A percentile compares a stretch with the other conserved stretches of the same genome.
These are phyloP conservation scores for Zoysia japonica DNA, from an alignment of 176 grass and related monocot genomes.

Conservation along the genomic window DNA sequence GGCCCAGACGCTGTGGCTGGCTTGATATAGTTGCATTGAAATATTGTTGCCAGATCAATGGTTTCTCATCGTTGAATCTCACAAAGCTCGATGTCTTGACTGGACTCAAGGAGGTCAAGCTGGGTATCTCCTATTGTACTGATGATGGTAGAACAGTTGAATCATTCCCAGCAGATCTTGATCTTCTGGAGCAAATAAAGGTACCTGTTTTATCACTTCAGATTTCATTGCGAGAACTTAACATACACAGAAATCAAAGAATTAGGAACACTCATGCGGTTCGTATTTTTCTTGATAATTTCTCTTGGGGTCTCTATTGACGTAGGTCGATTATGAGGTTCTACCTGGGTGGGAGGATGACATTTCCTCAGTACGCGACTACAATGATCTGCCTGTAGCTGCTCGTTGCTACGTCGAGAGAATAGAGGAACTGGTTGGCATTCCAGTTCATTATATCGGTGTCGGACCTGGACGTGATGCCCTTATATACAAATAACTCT, in stretches of 20 bases:
- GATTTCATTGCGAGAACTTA: background rate
- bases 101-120: slow-evolving; percentile 70
- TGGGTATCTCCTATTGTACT: slow-evolving; percentile 56
- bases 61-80: slow-evolving; percentile 88
- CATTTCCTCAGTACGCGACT: slow-evolving; percentile 70
- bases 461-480: slow-evolving; percentile 85
- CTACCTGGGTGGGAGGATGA: slow-evolving; percentile 77
- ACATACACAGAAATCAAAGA: background rate
- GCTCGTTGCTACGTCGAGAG: slow-evolving; percentile 74
- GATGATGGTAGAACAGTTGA: slow-evolving; percentile 49
- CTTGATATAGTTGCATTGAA: slow-evolving; percentile 85
- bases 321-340: slow-evolving; percentile 86
- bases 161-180: slow-evolving; percentile 71
- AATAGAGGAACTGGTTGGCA: slow-evolving; percentile 85
- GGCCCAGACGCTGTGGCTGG: slow-evolving; percentile 87
- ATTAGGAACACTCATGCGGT: background rate
- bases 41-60: slow-evolving; percentile 86
- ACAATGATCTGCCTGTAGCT: slow-evolving; percentile 67
- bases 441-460: slow-evolving; percentile 88
- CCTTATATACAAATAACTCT: slow-evolving; percentile 74
- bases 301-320: slow-evolving; percentile 33
- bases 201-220: background rate
- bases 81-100: slow-evolving; percentile 89
- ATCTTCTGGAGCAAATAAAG: slow-evolving; percentile 67
- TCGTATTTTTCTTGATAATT: background rate